Base-by-base conservation (phyloP, 495 filamentous ascomycete genomes). In the Aspergillus baeticus region DNA sequence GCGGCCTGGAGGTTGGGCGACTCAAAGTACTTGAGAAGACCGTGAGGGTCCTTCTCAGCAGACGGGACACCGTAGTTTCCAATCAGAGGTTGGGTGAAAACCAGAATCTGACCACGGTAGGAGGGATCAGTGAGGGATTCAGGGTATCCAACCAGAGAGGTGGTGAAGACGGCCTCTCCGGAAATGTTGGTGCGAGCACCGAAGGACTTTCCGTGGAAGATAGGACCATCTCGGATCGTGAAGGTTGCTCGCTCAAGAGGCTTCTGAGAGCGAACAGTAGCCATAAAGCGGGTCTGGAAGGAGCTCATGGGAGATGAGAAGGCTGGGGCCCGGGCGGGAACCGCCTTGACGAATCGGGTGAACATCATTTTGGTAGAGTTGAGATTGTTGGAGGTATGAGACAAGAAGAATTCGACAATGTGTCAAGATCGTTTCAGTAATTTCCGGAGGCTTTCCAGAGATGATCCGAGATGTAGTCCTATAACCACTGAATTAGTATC, bases 401-500 rank as follows among this genome's bases (percentile, higher is more conserved):
- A 47, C 52, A 15, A 17, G 37, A 10, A 29, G 52, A 11, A 10
- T 34, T 51, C 15, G 38, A 29, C 26, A 23, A 20, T 34, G n/a
- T 38, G 34, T 52, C 45, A 42, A 55, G 49, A 62, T 68, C 58
- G 58, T 51, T 81, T 89, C 80, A 92, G 17, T 46, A 63, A 76
- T 88, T 90, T 63, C 82, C 83, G 62, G 84, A 87, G 73, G 94
- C 87, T 84, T 96, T 96, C 94, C 94, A 98, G 80, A 98, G 86
- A 81, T 98, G 94, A 84, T 96, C 92, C 88, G 91, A 96, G 81
- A 96, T 89, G 81, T 96, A 96, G 83, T 96, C 91, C 91, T 94
- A 59, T 54, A 37, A 58, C n/a, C 8, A 29, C 8, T 8, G 50
- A 10, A 34, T 56, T 29, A 68, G 72, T 63, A 46, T n/a, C 10